Conservation (phyloP, 176 grass and related monocot genomes). For the Cenchrus purpureus region DNA sequence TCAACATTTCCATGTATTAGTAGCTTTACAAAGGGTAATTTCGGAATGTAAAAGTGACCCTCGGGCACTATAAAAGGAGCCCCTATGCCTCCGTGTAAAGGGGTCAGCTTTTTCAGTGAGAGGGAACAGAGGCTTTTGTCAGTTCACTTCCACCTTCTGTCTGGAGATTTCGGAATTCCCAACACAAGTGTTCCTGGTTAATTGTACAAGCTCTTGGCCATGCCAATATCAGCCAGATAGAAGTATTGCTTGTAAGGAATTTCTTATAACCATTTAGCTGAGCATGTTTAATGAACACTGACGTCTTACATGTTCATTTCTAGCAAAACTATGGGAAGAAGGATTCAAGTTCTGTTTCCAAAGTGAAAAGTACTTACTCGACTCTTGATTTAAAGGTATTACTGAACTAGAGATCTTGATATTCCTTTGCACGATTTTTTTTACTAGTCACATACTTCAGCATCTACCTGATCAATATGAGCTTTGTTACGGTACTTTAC, state of each 20-base stretch:
- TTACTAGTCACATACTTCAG: background rate
- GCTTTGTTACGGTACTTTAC: no score
- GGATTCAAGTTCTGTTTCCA: constrained; percentile 28
- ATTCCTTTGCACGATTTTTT: background rate
- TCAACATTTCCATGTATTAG: no score
- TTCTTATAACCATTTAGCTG: background rate
- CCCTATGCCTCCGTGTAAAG: no score
- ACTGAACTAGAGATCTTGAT: background rate
- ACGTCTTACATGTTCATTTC: background rate
- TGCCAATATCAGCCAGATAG: constrained; percentile 29
- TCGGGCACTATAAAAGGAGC: no score
- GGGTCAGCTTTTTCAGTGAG: no score
- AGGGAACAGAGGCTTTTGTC: no score
- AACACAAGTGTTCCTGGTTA: constrained; percentile 49
- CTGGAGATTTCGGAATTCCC: no score
- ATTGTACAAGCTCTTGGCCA: constrained; percentile 43
- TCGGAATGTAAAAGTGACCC: no score
- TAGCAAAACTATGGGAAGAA: constrained; percentile 41
- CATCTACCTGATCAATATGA: background rate
- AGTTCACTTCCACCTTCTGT: no score
- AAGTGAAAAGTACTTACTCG: constrained; percentile 30
- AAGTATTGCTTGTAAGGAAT: constrained; percentile 35
- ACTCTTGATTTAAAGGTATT: constrained; percentile 46
- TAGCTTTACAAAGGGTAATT: no score
- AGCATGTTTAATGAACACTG: background rate